A percentile compares a stretch with the other conserved stretches of the same genome.
Evolutionary conservation across 805 yeast species (phyloP).

Genomic region (Nakazawaea sp.): DNA sequence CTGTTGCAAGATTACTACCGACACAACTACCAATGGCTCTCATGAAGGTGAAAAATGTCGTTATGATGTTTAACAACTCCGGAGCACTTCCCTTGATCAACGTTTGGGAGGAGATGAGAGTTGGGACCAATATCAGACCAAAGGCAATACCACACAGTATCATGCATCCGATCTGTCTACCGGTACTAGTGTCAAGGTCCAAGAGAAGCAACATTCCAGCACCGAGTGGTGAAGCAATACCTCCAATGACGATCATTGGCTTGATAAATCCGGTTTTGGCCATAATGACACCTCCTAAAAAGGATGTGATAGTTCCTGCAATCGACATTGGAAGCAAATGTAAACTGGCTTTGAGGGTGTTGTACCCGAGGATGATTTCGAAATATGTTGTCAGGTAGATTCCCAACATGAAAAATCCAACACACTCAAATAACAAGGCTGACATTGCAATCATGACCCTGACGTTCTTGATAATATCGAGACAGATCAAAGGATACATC

Average conservation of each 20-base stretch:
- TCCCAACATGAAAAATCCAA: conserved; percentile 20
- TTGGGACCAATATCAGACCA: neutral
- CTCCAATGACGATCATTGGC: neutral
- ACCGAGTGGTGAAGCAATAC: neutral
- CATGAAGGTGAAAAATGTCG: neutral
- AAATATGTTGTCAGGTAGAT: conserved; percentile 35
- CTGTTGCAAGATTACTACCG: neutral
- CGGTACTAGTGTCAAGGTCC: neutral
- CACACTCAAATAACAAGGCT: conserved; percentile 33
- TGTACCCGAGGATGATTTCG: conserved; percentile 33
- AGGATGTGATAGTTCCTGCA: neutral
- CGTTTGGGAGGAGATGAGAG: neutral
- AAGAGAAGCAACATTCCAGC: neutral
- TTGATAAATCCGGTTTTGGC: neutral
- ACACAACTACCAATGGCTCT: neutral
- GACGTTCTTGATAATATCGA: conserved; percentile 64
- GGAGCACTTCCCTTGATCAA: neutral
- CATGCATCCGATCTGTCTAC: neutral
- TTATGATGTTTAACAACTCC: neutral
- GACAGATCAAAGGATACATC: conserved; percentile 72
- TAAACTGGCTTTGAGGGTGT: neutral
- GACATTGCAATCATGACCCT: conserved; percentile 34
- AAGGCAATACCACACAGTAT: neutral
- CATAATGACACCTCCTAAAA: neutral
- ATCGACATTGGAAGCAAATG: neutral